These are phyloP conservation scores for Boletus speciosus DNA, from an alignment of 768 basidiomycete species.

Conservation along the genomic window DNA sequence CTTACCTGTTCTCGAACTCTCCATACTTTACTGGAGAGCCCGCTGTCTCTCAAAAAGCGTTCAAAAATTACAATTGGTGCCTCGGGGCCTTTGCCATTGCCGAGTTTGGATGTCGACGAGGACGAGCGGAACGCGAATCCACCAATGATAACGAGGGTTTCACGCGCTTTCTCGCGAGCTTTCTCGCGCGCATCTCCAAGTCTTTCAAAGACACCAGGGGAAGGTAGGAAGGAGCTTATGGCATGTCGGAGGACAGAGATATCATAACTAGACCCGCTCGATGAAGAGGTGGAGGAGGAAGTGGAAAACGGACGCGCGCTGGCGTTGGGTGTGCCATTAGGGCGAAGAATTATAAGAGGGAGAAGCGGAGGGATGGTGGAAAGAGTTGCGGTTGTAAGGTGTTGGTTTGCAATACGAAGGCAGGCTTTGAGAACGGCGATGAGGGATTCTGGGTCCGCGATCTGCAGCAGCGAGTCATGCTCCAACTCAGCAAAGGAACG, in stretches of 20 bases:
- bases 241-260: conserved; percentile 61
- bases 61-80: conserved; percentile 70
- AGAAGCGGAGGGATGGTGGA: conserved; percentile 64
- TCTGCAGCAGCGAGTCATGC: conserved; percentile 39
- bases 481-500: conserved; percentile 11
- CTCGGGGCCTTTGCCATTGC: conserved; percentile 60
- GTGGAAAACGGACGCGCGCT: conserved; percentile 42
- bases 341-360: conserved; percentile 53
- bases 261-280: conserved; percentile 45
- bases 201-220: conserved; percentile 77
- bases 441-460: conserved; percentile 68
- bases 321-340: conserved; percentile 24
- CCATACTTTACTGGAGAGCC: conserved; percentile 78
- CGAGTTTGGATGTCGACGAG: conserved; percentile 41
- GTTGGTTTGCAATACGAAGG: conserved; percentile 78
- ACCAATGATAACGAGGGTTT: conserved; percentile 71
- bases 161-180: conserved; percentile 69
- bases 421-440: conserved; percentile 68
- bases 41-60: conserved; percentile 64
- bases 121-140: conserved; percentile 65
- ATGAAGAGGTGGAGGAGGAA: conserved; percentile 51
- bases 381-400: conserved; percentile 74
- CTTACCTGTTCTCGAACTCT: conserved; percentile 83
- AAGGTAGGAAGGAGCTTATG: conserved; percentile 63
- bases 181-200: conserved; percentile 75